Evolutionary conservation across 2,329 filamentous ascomycete genomes (phyloP).

Genomic region (Cladosporium sp.): DNA sequence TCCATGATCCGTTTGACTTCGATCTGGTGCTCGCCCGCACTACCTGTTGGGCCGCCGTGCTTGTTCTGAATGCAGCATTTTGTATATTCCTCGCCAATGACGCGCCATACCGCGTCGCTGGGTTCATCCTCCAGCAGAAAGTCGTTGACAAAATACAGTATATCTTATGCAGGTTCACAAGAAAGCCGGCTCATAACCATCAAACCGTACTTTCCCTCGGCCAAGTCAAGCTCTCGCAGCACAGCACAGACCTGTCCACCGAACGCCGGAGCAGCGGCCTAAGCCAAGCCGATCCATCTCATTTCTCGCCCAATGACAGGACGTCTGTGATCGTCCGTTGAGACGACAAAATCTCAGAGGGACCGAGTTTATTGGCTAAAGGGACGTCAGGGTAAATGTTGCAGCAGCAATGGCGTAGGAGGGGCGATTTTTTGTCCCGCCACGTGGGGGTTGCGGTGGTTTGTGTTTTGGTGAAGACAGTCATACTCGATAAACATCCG

Average conservation of each 20-base stretch:
- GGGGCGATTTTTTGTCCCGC: constrained; percentile 11
- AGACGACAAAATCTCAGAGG: not conserved
- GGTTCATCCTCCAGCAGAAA: constrained; percentile 5
- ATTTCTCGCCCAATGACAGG: not conserved
- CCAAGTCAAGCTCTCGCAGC: not conserved
- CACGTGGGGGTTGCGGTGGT: constrained; percentile 5
- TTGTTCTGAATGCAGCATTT: not conserved
- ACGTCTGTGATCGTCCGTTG: not conserved
- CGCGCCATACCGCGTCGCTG: constrained; percentile 6
- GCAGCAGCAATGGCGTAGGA: too few relatives aligned
- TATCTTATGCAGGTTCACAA: not conserved
- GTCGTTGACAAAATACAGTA: too few relatives aligned
- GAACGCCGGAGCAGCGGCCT: constrained; percentile 1
- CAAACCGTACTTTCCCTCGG: too few relatives aligned
- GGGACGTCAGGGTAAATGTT: not conserved
- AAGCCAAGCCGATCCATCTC: not conserved
- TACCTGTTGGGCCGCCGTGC: not conserved
- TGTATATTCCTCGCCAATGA: constrained; percentile 4
- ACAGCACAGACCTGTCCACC: too few relatives aligned
- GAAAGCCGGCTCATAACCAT: too few relatives aligned
- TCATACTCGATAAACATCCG: not conserved
- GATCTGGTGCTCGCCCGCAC: not conserved
- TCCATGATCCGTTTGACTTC: not conserved
- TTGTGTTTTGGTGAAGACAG: not conserved
- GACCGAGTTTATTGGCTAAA: too few relatives aligned